A percentile compares a stretch with the other conserved stretches of the same genome.
Conservation (phyloP, 768 basidiomycete genomes). For the Tricholoma bakamatsutake region DNA sequence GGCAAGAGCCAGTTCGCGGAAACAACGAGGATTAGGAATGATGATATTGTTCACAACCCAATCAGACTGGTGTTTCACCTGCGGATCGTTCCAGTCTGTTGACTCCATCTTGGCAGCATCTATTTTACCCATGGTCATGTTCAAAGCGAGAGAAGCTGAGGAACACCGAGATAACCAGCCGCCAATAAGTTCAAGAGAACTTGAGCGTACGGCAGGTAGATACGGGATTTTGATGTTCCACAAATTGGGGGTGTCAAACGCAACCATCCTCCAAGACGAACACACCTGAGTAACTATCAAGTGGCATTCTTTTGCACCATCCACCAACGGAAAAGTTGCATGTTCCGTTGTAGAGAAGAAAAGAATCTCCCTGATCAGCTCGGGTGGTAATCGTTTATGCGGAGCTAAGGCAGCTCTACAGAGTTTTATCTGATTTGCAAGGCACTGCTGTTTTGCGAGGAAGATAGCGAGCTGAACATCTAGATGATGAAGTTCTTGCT, state of each 20-base stretch:
- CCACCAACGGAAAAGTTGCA: background rate
- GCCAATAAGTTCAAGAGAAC: background rate
- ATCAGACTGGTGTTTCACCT: background rate
- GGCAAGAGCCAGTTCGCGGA: conserved; percentile 1
- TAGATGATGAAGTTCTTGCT: background rate
- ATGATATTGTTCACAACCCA: background rate
- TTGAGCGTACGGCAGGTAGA: background rate
- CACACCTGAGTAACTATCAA: background rate
- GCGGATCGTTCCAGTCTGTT: background rate
- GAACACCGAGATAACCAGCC: background rate
- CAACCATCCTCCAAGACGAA: background rate
- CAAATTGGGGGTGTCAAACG: background rate
- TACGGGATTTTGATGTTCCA: background rate
- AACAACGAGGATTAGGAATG: background rate
- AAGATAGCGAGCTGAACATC: background rate
- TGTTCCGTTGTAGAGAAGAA: background rate
- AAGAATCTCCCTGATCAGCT: conserved; percentile 1
- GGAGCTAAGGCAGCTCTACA: conserved; percentile 1
- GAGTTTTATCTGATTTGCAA: background rate
- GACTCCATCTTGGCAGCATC: background rate
- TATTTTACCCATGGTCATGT: background rate
- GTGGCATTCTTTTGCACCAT: background rate
- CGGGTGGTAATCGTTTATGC: background rate
- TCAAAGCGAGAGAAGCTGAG: background rate
- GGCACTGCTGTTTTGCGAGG: background rate